Base-by-base conservation (phyloP, 148 eudicot genomes). In the Nepenthes gracilis region DNA sequence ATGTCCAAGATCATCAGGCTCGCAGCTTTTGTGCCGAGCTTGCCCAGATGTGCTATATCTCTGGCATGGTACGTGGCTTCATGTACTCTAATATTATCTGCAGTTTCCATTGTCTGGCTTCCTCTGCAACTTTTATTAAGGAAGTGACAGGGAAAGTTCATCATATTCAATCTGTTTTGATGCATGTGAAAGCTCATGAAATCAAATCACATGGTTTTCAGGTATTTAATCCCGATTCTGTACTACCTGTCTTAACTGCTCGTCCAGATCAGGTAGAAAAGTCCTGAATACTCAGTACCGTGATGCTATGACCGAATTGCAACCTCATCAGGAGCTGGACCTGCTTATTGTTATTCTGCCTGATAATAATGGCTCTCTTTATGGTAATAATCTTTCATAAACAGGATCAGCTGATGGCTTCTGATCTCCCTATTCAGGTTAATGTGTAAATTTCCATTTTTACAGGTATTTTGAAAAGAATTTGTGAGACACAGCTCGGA, bases 1-100 rank as follows among this genome's bases (percentile, higher is more conserved):
- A 52, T 15, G 67, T 60, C 5, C 35, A 9, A n/a, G 63, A 61
- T 53, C 4, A 14, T 2, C 48, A 45, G 48, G 48, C 48, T 45
- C 48, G 11, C 48, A 45, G 8, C 6, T 45, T 45, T 11, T 45
- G 48, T 45, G 48, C 48, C 11, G 48, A 45, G 48, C 48, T 45
- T 45, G 48, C 48, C 8, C 48, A 45, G 48, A 45, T 45, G 48
- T 45, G 48, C 11, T 45, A 11, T 11, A 45, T 45, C 11, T 45
- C 48, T 45, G 48, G 48, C 48, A 45, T 45, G 48, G 48, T 45
- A 45, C 6, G 48, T 45, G 48, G 48, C 48, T 45, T 11, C 11
- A 5, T 5, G 6, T 45, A 45, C 6, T 45, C 6, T 11, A 6
- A 45, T 45, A 5, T 11, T 5, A 45, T 45, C 6, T 45, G 48